Evolutionary conservation across 768 basidiomycete species (phyloP), one percentile per base, ranked within the genome.

Genomic region (Neoboletus subvelutipes): DNA sequence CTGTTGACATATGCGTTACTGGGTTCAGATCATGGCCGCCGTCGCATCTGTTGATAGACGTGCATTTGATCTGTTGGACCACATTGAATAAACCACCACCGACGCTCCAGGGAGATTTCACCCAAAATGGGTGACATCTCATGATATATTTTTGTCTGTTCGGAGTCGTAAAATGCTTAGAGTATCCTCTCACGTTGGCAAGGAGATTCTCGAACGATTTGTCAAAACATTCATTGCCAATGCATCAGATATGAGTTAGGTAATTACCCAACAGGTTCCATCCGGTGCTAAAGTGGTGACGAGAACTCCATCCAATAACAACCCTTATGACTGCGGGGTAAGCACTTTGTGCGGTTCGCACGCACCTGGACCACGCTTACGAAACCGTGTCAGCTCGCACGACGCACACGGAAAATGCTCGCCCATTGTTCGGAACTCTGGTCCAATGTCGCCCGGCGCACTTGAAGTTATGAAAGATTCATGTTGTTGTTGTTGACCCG

Each of bases 251-350:
- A 52, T 29, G 31, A 41, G 37, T 55, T 40, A 54, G 54, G 50
- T 53, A 60, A 53, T 45, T 24, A 31, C 37, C 31, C 34, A 45
- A 31, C 43, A 29, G 46, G n/a, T 48, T 54, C 50, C 52, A 47
- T 53, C 43, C 20, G 40, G 45, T 41, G n/a, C 54, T 24, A 36
- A 31, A 36, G 49, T 36, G 48, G 13, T 28, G 43, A 29, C 57
- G 18, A 50, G 52, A 53, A 49, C 36, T n/a, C 26, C 42, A 15
- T 60, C 45, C 61, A 17, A 56, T 56, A 56, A 40, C n/a, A 5
- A 12, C 34, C 26, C 26, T 60, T 54, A 65, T 40, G 63, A 56
- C 51, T 69, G 59, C 26, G 64, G 64, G 67, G 64, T 61, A 67
- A 59, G 67, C 49, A 50, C 58, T 37, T 67, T 61, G 57, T 24